phyloP scores from a whole-genome alignment of 2,329 filamentous ascomycete genomes.

The Rutstroemia sp. region DNA sequence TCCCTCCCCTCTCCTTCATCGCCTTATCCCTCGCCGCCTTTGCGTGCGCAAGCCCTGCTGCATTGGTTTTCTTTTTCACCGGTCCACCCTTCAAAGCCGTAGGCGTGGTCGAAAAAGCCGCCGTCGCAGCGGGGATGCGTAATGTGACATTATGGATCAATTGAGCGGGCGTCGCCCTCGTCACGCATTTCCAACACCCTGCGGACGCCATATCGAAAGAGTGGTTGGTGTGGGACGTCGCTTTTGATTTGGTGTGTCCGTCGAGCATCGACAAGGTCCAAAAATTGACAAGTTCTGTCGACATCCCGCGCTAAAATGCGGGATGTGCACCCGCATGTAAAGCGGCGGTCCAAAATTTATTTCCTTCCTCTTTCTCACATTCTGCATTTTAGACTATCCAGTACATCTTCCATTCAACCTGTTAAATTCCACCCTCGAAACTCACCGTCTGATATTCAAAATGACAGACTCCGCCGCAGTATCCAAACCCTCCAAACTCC shows the following conservation, averaged over 20 bases:
- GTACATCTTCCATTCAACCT: slow-evolving; percentile 1
- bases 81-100: slow-evolving; percentile 16
- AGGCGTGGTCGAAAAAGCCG: slow-evolving; percentile 23
- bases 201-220: slow-evolving; percentile 42
- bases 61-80: slow-evolving; percentile 2
- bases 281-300: slow-evolving; percentile 4
- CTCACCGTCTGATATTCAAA: background rate
- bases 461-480: slow-evolving; percentile 6
- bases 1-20: background rate
- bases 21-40: slow-evolving; percentile 10
- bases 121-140: slow-evolving; percentile 22
- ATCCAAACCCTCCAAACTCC: slow-evolving; percentile 34
- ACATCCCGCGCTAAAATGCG: slow-evolving; percentile 10
- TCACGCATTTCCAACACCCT: slow-evolving; percentile 52
- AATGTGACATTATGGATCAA: slow-evolving; percentile 31
- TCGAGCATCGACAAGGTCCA: background rate
- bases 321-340: slow-evolving; percentile 5
- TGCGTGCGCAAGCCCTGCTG: background rate
- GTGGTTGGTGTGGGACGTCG: background rate
- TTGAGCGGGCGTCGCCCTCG: slow-evolving; percentile 37
- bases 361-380: background rate
- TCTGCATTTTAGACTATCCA: background rate
- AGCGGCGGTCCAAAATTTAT: slow-evolving; percentile 12
- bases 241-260: background rate
- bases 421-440: slow-evolving; percentile 5